A percentile compares a stretch with the other conserved stretches of the same genome.
These are phyloP conservation scores for Amanita muscaria DNA, from an alignment of 768 basidiomycete species.

Conservation along the genomic window DNA sequence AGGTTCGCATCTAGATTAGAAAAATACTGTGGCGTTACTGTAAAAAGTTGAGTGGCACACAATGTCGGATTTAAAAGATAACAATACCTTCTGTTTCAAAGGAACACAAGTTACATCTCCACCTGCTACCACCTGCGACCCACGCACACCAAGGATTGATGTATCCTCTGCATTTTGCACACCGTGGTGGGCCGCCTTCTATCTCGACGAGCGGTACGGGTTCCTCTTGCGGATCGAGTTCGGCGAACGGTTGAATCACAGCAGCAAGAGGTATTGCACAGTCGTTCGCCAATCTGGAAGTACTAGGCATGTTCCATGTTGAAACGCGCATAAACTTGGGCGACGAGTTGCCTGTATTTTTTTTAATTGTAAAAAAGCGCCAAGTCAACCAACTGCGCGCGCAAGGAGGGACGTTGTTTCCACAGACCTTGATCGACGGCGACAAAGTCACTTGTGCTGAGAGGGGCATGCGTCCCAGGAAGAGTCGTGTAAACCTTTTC, in stretches of 20 bases:
- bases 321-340: constrained; percentile 87
- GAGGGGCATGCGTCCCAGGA: constrained; percentile 56
- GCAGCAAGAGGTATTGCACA: constrained; percentile 82
- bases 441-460: constrained; percentile 80
- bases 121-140: constrained; percentile 71
- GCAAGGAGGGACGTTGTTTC: too few relatives aligned
- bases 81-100: constrained; percentile 71
- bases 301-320: constrained; percentile 81
- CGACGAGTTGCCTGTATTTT: constrained; percentile 63
- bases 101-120: constrained; percentile 89
- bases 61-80: background rate
- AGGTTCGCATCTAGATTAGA: constrained; percentile 72
- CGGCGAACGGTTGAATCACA: constrained; percentile 85
- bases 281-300: constrained; percentile 68
- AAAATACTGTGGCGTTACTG: constrained; percentile 79
- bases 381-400: background rate
- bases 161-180: constrained; percentile 78
- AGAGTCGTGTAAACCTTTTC: constrained; percentile 54
- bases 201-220: constrained; percentile 70
- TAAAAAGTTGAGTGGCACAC: background rate
- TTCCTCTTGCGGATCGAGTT: constrained; percentile 70
- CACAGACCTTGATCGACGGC: constrained; percentile 78
- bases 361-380: background rate
- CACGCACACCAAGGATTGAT: constrained; percentile 92
- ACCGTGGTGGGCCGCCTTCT: constrained; percentile 70